Evolutionary conservation across 768 basidiomycete species (phyloP).

Genomic region (Brasilioporus rufonigricans): DNA sequence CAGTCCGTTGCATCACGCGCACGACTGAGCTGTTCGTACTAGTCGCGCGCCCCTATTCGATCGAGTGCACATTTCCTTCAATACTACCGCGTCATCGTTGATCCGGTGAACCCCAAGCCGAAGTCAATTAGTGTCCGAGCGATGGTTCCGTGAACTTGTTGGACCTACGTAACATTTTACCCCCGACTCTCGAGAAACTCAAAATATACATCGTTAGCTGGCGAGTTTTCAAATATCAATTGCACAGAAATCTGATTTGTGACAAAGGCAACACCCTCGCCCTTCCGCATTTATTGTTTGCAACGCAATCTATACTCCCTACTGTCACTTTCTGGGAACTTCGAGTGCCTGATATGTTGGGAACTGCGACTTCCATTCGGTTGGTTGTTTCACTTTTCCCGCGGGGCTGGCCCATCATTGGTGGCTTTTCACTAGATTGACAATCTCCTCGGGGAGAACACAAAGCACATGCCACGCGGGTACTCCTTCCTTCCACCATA

Average conservation of each 20-base stretch:
- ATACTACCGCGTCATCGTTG: background rate
- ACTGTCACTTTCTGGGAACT: no score
- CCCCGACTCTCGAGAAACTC: background rate
- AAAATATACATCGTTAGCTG: background rate
- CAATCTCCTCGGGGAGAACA: conserved; percentile 3
- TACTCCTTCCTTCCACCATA: background rate
- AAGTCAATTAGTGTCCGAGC: background rate
- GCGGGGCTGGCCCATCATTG: background rate
- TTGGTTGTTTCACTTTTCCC: background rate
- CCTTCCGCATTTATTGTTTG: no score
- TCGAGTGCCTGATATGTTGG: no score
- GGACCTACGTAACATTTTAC: background rate
- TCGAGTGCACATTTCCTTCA: no score
- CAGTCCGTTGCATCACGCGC: no score
- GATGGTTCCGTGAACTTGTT: background rate
- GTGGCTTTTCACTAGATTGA: background rate
- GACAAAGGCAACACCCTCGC: no score
- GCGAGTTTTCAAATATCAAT: background rate
- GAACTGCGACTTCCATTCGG: background rate
- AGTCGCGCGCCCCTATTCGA: no score
- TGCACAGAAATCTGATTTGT: no score
- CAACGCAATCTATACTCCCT: no score
- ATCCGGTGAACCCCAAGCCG: background rate
- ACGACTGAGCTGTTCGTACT: no score
- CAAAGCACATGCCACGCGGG: background rate